Evolutionary conservation across 805 yeast species (phyloP).

Genomic region (Metschnikowia similis): DNA sequence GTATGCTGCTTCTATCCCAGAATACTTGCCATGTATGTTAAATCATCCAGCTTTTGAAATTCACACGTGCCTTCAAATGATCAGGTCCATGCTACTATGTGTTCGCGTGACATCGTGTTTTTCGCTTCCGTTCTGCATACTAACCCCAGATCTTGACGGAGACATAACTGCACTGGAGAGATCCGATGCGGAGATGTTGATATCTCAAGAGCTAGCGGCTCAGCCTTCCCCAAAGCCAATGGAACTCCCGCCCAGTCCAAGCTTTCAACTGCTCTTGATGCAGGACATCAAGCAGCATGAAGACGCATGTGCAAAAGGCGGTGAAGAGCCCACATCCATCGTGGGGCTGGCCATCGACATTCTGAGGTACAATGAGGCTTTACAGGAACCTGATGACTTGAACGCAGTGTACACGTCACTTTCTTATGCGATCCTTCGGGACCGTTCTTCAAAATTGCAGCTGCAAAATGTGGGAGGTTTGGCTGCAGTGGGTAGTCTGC

Average conservation of each 20-base stretch:
- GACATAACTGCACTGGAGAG: conserved; percentile 34
- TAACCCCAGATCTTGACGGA: conserved; percentile 29
- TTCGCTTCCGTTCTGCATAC: neutral
- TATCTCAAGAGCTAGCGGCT: conserved; percentile 23
- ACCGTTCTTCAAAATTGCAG: conserved; percentile 36
- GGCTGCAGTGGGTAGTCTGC: conserved; percentile 32
- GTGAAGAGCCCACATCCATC: conserved; percentile 3
- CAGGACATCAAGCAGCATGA: conserved; percentile 23
- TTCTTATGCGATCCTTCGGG: conserved; percentile 37
- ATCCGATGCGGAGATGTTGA: conserved; percentile 31
- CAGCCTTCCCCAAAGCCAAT: neutral
- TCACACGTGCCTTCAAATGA: no score
- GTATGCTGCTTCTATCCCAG: conserved; percentile 11
- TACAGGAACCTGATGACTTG: conserved; percentile 13
- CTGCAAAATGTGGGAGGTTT: conserved; percentile 33
- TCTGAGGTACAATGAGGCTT: neutral
- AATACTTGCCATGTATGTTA: conserved; percentile 39
- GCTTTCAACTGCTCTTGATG: conserved; percentile 12
- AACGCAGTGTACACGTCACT: conserved; percentile 32
- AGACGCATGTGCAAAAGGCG: conserved; percentile 11
- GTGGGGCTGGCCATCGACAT: neutral
- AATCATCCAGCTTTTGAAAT: neutral
- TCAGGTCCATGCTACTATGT: no score
- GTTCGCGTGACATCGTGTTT: no score
- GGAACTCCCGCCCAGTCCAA: neutral